Base-by-base conservation (phyloP, 768 basidiomycete species). In the Mycena sanguinolenta region DNA sequence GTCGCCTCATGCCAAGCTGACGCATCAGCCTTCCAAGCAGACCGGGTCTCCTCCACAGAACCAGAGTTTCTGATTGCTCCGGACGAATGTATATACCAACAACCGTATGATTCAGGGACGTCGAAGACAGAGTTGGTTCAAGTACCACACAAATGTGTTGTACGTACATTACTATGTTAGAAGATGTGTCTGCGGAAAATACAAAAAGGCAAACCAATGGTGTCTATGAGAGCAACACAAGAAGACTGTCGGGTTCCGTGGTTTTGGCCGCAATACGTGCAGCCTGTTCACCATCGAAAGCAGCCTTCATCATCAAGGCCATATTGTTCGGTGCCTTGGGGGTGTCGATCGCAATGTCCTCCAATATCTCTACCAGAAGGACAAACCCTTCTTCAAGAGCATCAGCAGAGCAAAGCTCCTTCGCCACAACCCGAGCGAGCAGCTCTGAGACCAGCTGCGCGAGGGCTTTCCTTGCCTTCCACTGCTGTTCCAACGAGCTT, bases 331-430 rank as follows among this genome's bases (percentile, higher is more conserved):
- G 92, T 0, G 96, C 97, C 76, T 91, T 92, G 12, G 97, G 97
- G 54, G 93, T 93, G 78, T 99, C 96, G 74, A 96, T 91, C 34
- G 92, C 91, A 67, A 96, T 88, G 77, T 98, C 96, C 75, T 95
- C 95, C 75, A 99, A 85, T 64, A 91, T 81, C 80, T 95, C 94
- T 30, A 91, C 89, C 59, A 89, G 85, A 0, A 87, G 85, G 55
- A 77, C 77, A 78, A 97, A 90, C 17, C 95, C 95, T 67, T 91
- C 87, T 81, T 95, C 92, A 78, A 98, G 91, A 4, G 87, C 79
- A 4, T 86, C 87, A 4, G 85, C 58, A 1, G 89, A 84, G 72
- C 91, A 90, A 36, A 91, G 82, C 49, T 83, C 84, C 82, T 91
- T 93, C 50, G 86, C 85, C 36, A 84, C 81, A 13, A 90, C 89